These are phyloP conservation scores for Blastobotrys proliferans DNA, from an alignment of 1,139 yeast species.

Conservation along the genomic window DNA sequence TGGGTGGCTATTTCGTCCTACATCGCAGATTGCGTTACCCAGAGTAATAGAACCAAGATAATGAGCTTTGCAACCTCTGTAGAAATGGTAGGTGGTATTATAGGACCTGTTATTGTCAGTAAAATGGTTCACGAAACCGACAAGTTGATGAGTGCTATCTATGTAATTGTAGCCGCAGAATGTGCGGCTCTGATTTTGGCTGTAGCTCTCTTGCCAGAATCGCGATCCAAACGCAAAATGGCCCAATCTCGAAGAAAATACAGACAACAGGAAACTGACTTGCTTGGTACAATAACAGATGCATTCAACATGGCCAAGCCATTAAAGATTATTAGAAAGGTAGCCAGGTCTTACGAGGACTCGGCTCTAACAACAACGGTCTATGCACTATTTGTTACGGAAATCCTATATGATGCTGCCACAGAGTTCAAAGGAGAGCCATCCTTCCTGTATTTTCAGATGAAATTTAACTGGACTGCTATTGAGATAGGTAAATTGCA, in stretches of 20 bases:
- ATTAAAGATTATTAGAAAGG: neutral
- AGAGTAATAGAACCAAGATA: neutral
- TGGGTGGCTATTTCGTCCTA: conserved; percentile 5
- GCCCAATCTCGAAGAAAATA: neutral
- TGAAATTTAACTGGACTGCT: conserved; percentile 7
- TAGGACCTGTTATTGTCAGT: conserved; percentile 5
- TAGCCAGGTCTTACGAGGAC: neutral
- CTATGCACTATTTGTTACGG: conserved; percentile 1
- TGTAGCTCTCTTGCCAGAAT: conserved; percentile 1
- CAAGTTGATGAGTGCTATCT: neutral
- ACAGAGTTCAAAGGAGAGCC: neutral
- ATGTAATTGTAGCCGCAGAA: neutral
- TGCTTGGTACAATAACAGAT: neutral
- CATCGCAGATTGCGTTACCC: conserved; percentile 6
- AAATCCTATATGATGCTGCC: neutral
- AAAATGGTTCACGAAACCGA: neutral
- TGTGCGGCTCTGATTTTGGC: neutral
- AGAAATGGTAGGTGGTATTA: neutral
- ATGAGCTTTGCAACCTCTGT: conserved; percentile 3
- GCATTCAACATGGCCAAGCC: conserved; percentile 6
- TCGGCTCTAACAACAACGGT: neutral
- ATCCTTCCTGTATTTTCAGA: conserved; percentile 5
- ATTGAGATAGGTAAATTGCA: conserved; percentile 6
- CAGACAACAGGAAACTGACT: neutral
- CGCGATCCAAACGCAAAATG: neutral